phyloP scores from a whole-genome alignment of 306 rosid genomes.

The Trifolium fragiferum region DNA sequence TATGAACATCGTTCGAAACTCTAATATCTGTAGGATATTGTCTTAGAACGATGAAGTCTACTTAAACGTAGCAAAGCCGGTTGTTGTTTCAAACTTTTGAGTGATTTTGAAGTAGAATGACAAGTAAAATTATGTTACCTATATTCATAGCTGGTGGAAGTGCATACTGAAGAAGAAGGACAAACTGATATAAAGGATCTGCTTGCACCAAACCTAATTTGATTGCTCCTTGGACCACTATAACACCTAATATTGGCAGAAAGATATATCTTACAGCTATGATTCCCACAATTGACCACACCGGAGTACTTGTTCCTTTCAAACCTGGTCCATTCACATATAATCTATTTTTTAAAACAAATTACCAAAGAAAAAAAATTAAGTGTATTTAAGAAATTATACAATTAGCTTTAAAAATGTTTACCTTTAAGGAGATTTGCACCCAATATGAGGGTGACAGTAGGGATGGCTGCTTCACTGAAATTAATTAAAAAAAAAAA shows the following conservation, averaged over 20 bases:
- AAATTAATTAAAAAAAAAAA: slow-evolving; percentile 20
- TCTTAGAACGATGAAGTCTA: no score
- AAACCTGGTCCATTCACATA: slow-evolving; percentile 57
- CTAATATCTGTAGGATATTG: no score
- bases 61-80: background rate
- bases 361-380: background rate
- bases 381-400: background rate
- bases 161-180: slow-evolving; percentile 79
- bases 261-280: slow-evolving; percentile 61
- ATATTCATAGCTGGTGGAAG: slow-evolving; percentile 92
- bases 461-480: slow-evolving; percentile 82
- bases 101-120: background rate
- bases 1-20: background rate
- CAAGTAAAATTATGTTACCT: slow-evolving; percentile 48
- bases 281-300: slow-evolving; percentile 59
- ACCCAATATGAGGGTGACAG: slow-evolving; percentile 77
- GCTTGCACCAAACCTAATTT: slow-evolving; percentile 63
- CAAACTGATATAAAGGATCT: slow-evolving; percentile 74
- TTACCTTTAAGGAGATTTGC: slow-evolving; percentile 82
- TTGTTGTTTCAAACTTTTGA: background rate
- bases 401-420: background rate
- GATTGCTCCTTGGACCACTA: slow-evolving; percentile 65
- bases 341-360: background rate
- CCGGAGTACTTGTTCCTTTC: slow-evolving; percentile 54
- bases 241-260: slow-evolving; percentile 65